phyloP scores from a whole-genome alignment of 345 rosid species.

The Durio zibethinus region DNA sequence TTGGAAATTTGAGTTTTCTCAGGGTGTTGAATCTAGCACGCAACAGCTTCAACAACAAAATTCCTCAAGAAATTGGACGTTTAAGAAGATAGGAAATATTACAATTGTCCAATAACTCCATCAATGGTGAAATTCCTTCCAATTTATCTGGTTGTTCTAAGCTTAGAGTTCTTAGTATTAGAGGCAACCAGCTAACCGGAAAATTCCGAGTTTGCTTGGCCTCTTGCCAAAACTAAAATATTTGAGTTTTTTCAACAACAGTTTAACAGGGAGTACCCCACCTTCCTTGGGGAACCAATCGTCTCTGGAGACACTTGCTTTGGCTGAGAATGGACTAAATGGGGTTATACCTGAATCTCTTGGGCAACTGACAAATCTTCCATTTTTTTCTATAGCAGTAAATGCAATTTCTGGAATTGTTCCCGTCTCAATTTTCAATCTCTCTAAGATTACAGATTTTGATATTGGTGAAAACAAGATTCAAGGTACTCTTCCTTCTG shows the following conservation, averaged over 20 bases:
- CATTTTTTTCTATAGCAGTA: background rate
- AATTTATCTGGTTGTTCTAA: conserved; percentile 4
- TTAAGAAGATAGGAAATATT: background rate
- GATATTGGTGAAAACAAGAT: background rate
- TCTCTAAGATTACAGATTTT: background rate
- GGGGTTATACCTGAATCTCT: conserved; percentile 18
- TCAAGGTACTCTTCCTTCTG: conserved; percentile 7
- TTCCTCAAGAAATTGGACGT: conserved; percentile 22
- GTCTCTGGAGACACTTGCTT: background rate
- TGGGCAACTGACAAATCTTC: conserved; percentile 8
- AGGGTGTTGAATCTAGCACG: no score
- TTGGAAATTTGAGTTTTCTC: no score
- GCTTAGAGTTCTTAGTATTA: background rate
- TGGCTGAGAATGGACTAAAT: background rate
- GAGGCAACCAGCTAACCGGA: conserved; percentile 9
- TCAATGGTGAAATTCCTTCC: conserved; percentile 24
- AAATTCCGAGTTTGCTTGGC: conserved; percentile 8
- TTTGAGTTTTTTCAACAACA: background rate
- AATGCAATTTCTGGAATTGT: conserved; percentile 17
- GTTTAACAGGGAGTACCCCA: conserved; percentile 17
- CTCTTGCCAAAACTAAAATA: background rate
- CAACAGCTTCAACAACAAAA: conserved; percentile 7
- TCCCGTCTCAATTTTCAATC: conserved; percentile 21
- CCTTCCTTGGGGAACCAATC: conserved; percentile 11
- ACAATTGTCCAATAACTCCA: background rate